Conservation (phyloP, 1,284 basidiomycete genomes). For the Trichosporon coremiiforme region DNA sequence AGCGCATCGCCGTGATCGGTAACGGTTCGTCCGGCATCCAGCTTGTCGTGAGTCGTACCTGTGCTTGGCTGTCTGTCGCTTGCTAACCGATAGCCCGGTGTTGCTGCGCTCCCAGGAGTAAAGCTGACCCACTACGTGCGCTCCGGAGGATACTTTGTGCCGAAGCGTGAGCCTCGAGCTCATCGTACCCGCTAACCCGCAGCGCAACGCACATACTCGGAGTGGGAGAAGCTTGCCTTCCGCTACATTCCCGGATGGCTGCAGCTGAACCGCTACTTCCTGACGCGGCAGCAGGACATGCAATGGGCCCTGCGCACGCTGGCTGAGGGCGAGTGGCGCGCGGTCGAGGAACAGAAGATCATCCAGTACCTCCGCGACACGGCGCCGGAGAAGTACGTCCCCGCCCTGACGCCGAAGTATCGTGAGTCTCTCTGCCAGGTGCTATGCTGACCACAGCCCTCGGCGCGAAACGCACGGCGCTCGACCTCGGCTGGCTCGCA, state of each 20-base stretch:
- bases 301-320: not conserved
- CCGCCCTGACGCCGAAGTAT: constrained; percentile 21
- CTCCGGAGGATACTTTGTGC: constrained; percentile 25
- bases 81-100: constrained; percentile 20
- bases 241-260: constrained; percentile 22
- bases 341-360: constrained; percentile 3
- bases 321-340: not conserved
- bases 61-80: too few relatives aligned
- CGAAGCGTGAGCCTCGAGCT: constrained; percentile 15
- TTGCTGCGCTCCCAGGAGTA: constrained; percentile 17
- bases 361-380: constrained; percentile 20
- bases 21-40: constrained; percentile 24
- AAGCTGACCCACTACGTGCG: constrained; percentile 27
- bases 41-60: constrained; percentile 23
- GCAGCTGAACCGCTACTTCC: not conserved
- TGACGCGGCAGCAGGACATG: constrained; percentile 18
- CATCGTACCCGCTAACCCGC: too few relatives aligned
- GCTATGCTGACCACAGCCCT: too few relatives aligned
- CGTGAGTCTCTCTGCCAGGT: too few relatives aligned
- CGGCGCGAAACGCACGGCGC: too few relatives aligned
- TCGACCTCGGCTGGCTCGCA: too few relatives aligned
- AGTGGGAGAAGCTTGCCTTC: constrained; percentile 24
- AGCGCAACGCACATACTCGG: constrained; percentile 21
- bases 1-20: constrained; percentile 23
- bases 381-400: constrained; percentile 26